Evolutionary conservation across 2,329 filamentous ascomycete species (phyloP).

Genomic region (Sphaerulina musiva): DNA sequence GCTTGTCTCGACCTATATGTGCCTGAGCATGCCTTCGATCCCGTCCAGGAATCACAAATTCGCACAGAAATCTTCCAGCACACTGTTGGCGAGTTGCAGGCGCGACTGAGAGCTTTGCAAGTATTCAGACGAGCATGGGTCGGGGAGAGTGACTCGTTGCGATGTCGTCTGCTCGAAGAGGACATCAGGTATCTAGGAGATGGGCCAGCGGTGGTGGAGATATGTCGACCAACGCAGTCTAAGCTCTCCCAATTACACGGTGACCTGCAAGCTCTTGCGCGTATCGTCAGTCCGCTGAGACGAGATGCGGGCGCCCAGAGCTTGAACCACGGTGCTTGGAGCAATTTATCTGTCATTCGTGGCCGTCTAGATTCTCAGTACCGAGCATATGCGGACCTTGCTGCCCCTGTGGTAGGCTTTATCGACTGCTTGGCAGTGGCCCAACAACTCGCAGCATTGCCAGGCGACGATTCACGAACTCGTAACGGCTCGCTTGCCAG

Average conservation of each 20-base stretch:
- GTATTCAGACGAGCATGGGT: slow-evolving; percentile 62
- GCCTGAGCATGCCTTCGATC: slow-evolving; percentile 80
- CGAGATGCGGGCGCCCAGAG: background rate
- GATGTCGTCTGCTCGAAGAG: slow-evolving; percentile 56
- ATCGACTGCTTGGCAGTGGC: slow-evolving; percentile 59
- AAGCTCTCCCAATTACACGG: slow-evolving; percentile 68
- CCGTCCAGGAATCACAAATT: slow-evolving; percentile 56
- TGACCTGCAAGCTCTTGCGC: slow-evolving; percentile 53
- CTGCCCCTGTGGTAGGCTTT: slow-evolving; percentile 68
- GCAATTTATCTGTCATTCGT: slow-evolving; percentile 53
- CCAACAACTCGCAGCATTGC: slow-evolving; percentile 13
- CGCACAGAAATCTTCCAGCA: slow-evolving; percentile 55
- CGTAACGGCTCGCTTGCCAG: background rate
- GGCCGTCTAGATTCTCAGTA: slow-evolving; percentile 63
- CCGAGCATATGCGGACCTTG: slow-evolving; percentile 78
- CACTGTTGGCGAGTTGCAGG: slow-evolving; percentile 50
- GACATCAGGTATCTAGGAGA: slow-evolving; percentile 60
- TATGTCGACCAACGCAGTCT: slow-evolving; percentile 65
- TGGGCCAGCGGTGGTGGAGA: slow-evolving; percentile 57
- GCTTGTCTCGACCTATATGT: slow-evolving; percentile 73
- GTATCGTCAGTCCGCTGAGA: slow-evolving; percentile 19
- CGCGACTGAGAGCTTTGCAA: slow-evolving; percentile 55
- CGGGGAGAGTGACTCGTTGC: slow-evolving; percentile 61
- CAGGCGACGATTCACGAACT: background rate
- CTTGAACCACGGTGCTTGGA: slow-evolving; percentile 22